These are phyloP conservation scores for Podaxis sp. DNA, from an alignment of 768 basidiomycete genomes.

Conservation along the genomic window DNA sequence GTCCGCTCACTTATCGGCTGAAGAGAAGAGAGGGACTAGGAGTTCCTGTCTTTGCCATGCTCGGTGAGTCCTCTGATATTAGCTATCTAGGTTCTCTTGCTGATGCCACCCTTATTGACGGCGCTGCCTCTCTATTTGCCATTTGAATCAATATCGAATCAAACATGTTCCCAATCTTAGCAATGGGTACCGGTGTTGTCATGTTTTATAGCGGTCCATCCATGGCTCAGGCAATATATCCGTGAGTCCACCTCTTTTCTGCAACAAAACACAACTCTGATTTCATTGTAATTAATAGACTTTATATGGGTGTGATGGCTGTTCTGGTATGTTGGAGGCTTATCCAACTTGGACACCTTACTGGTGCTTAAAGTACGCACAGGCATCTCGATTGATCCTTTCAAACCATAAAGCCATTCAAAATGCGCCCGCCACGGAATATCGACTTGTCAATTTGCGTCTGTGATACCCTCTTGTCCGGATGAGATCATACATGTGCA, in stretches of 20 bases:
- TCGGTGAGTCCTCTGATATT: not conserved
- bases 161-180: not conserved
- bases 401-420: conserved; percentile 5
- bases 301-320: conserved; percentile 1
- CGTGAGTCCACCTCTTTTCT: not conserved
- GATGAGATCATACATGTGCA: not conserved
- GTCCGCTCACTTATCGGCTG: conserved; percentile 8
- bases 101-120: no score
- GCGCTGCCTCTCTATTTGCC: not conserved
- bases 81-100: no score
- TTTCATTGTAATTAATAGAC: not conserved
- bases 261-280: not conserved
- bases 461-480: not conserved
- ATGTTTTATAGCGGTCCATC: not conserved
- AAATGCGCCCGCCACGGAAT: not conserved
- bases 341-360: not conserved
- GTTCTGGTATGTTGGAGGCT: not conserved
- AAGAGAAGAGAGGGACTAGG: conserved; percentile 6
- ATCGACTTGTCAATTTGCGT: not conserved
- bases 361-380: not conserved
- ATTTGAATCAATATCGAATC: not conserved
- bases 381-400: not conserved
- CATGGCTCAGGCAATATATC: not conserved
- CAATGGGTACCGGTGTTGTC: not conserved
- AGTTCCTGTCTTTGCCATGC: not conserved